Evolutionary conservation across 495 filamentous ascomycete genomes (phyloP).

Genomic region (Chlorociboria aeruginascens): DNA sequence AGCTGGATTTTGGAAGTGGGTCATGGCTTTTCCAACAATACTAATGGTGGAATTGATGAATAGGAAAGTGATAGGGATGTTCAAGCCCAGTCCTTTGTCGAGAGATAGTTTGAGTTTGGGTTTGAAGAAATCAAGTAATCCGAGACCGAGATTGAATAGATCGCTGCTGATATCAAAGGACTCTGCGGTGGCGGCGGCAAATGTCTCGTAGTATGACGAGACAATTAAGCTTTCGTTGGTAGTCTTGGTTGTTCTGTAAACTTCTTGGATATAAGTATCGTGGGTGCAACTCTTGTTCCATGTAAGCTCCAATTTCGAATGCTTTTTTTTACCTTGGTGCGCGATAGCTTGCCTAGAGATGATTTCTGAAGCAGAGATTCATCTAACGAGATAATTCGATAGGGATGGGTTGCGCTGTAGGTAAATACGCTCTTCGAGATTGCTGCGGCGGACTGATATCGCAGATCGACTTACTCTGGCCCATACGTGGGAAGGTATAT

Average conservation of each 20-base stretch:
- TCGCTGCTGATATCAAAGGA: conserved; percentile 21
- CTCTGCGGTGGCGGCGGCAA: not conserved
- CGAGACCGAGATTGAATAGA: conserved; percentile 32
- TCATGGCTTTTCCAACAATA: too few relatives aligned
- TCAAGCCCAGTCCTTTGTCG: conserved; percentile 12
- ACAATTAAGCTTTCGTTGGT: too few relatives aligned
- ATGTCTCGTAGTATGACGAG: too few relatives aligned
- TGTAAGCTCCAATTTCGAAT: conserved; percentile 21
- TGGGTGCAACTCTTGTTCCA: too few relatives aligned
- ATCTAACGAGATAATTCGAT: conserved; percentile 7
- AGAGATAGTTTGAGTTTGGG: conserved; percentile 19
- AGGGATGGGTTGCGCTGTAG: conserved; percentile 19
- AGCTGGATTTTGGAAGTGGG: not conserved
- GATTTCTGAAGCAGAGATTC: conserved; percentile 23
- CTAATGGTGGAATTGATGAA: conserved; percentile 28
- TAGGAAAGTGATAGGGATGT: conserved; percentile 26
- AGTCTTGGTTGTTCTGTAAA: too few relatives aligned
- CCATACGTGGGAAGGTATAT: conserved; percentile 24
- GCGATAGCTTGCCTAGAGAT: conserved; percentile 38
- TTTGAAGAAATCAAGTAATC: conserved; percentile 32
- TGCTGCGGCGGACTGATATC: conserved; percentile 1
- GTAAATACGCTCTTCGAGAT: conserved; percentile 6
- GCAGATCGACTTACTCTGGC: not conserved
- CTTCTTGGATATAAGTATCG: too few relatives aligned
- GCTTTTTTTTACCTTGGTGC: conserved; percentile 24